Base-by-base conservation (phyloP, 805 yeast species). In the Myxozyma monticola region DNA sequence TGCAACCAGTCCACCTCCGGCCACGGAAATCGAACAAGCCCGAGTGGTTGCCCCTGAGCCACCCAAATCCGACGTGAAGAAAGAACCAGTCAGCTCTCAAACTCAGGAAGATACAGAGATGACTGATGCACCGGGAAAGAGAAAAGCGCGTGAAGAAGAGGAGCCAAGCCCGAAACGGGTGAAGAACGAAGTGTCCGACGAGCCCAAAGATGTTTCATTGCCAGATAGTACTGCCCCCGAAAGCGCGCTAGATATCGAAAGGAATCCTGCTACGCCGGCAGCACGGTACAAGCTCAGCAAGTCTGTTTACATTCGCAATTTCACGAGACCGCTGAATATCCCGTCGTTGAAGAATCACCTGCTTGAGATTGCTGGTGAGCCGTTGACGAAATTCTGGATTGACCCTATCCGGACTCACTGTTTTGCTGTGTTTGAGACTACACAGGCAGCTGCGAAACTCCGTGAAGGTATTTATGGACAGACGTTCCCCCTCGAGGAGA, bases 21-120 rank as follows among this genome's bases (percentile, higher is more conserved):
- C 50, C 12, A 62, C 62, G 41, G 43, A 38, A 18, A 61, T 57
- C 4, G 66, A 57, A 5, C 58, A 49, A 5, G 24, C 20, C 7
- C 7, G 10, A 5, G 37, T 12, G 8, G 8, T 34, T 28, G 31
- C 31, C 14, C 9, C 31, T 10, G 31, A 28, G 31, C 31, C 31
- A 14, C 14, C 31, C 9, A 28, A 28, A 10, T 10, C 31, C 14
- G 31, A 9, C 9, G 14, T 14, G 9, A 28, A 10, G 9, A 10
- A 9, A 28, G 31, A 28, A 10, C 9, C 31, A 10, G 31, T 28
- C 14, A 28, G 12, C 14, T 28, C 31, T 28, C 31, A 28, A 14
- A 14, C 14, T 14, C n/a, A n/a, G n/a, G n/a, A n/a, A n/a, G n/a
- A n/a, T n/a, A n/a, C n/a, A n/a, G n/a, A n/a, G n/a, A n/a, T n/a